Evolutionary conservation across 768 basidiomycete species (phyloP), one percentile per base, ranked within the genome.

Genomic region (Phanerodontia chrysosporium): DNA sequence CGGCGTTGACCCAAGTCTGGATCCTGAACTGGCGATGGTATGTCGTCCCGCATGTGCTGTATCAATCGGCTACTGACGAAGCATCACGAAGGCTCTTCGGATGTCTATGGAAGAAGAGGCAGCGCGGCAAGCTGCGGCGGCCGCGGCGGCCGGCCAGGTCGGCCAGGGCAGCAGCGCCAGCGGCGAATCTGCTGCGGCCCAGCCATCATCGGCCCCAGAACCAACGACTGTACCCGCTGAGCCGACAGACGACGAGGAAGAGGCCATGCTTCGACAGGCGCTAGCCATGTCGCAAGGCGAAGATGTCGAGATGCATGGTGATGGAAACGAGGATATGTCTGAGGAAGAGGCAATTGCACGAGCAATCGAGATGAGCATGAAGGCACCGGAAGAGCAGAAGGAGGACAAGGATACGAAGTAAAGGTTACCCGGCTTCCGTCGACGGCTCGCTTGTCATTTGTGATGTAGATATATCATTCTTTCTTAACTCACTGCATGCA

Each of bases 51-150:
- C 18, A 36, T 51, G 12, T 30, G 7, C 29, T 9, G 6, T 8
- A 27, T 6, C 6, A 5, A 5, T 7, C 22, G n/a, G 2, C 21
- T 44, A 22, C 44, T 30, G 63, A 28, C 60, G 55, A 4, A 42
- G 10, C 4, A 12, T 28, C 44, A 18, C 29, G 5, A 12, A 97
- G 95, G 96, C 95, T 10, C 82, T 99, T 44, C 90, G 95, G 35
- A 92, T 98, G 91, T 98, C 95, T 1, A 86, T 98, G 82, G 92
- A 96, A 75, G 95, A 97, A 70, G 93, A 94, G 52, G 85, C 87
- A 67, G 92, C 92, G 18, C 86, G 95, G 12, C 78, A 83, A 78
- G 78, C 79, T 9, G 76, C 80, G 12, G 74, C 78, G 5, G 76
- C 74, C 51, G 76, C 82, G 18, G 75, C 72, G 0, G 48, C 72